A percentile compares a stretch with the other conserved stretches of the same genome.
Conservation (phyloP, 495 filamentous ascomycete genomes). For the Neurospora pannonica region DNA sequence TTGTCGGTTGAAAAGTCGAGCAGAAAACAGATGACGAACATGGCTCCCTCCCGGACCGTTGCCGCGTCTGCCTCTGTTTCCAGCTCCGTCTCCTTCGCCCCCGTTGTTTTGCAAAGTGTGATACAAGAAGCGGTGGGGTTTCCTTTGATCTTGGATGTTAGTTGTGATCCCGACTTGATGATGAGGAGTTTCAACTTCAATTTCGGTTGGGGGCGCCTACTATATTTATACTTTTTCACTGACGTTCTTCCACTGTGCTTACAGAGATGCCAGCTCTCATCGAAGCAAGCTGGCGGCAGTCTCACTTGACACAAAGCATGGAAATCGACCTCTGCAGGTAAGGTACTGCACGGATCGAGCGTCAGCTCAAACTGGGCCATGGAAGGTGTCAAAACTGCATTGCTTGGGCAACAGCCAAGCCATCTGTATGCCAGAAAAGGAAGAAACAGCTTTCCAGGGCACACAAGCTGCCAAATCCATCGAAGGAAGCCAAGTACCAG, state of each 20-base stretch:
- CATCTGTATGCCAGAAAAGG: neutral
- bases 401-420: neutral
- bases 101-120: neutral
- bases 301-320: neutral
- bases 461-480: neutral
- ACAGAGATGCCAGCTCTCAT: neutral
- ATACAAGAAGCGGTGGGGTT: neutral
- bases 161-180: neutral
- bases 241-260: neutral
- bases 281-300: neutral
- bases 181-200: neutral
- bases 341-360: neutral
- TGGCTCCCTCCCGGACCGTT: neutral
- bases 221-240: neutral
- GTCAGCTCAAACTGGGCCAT: neutral
- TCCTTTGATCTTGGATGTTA: neutral
- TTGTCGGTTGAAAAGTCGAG: neutral
- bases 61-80: neutral
- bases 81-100: neutral
- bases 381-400: neutral
- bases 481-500: neutral
- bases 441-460: neutral
- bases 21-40: neutral
- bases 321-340: neutral
- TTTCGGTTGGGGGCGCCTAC: neutral